A percentile compares a stretch with the other conserved stretches of the same genome.
Conservation (phyloP, 345 rosid species). For the Melaleuca alternifolia region DNA sequence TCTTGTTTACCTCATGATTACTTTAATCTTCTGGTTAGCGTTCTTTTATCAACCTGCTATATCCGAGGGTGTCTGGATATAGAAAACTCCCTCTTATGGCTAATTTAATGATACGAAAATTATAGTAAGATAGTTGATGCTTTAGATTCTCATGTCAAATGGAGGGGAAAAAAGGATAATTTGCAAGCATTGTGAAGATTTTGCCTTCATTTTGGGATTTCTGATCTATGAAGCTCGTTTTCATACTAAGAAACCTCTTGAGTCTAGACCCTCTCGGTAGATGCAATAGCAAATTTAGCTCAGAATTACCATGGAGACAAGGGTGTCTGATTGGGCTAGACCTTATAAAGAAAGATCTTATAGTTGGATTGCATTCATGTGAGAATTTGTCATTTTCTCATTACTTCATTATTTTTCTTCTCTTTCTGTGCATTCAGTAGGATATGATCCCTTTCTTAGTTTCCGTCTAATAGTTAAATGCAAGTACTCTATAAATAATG, state of each 20-base stretch:
- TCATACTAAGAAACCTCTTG: neutral
- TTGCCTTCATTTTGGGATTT: neutral
- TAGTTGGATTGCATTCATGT: neutral
- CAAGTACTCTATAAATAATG: neutral
- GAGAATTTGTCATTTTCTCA: neutral
- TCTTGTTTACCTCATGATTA: neutral
- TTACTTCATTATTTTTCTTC: neutral
- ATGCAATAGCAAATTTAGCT: neutral
- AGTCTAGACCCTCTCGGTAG: neutral
- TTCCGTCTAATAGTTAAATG: neutral
- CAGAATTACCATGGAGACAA: neutral
- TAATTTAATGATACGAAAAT: neutral
- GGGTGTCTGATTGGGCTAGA: neutral
- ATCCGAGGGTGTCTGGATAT: neutral
- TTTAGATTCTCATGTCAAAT: neutral
- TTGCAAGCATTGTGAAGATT: neutral
- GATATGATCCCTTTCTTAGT: neutral
- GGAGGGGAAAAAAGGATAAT: neutral
- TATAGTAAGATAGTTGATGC: neutral
- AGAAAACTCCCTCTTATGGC: neutral
- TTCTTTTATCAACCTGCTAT: neutral
- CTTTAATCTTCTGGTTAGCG: neutral
- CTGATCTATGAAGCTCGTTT: neutral
- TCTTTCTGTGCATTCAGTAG: neutral
- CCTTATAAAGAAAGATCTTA: neutral